A percentile compares a stretch with the other conserved stretches of the same genome.
These are phyloP conservation scores for Lizanozyma gosingica DNA, from an alignment of 1,139 yeast species.

Conservation along the genomic window DNA sequence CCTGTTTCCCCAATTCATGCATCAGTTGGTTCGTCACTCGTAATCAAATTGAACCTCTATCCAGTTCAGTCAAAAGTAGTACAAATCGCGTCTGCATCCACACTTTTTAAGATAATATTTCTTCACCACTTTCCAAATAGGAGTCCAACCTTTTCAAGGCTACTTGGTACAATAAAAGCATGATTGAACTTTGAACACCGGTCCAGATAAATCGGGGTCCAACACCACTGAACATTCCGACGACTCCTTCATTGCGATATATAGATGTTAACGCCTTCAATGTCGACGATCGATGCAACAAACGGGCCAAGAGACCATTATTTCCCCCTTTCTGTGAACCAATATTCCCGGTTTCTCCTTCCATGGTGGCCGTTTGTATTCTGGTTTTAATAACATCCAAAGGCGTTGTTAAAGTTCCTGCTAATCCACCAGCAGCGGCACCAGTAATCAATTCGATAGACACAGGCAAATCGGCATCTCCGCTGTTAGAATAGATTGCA, in stretches of 20 bases:
- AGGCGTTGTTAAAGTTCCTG: constrained; percentile 66
- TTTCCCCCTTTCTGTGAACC: constrained; percentile 8
- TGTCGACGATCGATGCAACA: no score
- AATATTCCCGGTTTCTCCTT: constrained; percentile 7
- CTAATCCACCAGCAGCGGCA: constrained; percentile 94
- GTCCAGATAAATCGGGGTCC: constrained; percentile 98
- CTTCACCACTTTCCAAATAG: constrained; percentile 7
- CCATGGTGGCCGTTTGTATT: constrained; percentile 55
- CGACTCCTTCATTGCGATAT: constrained; percentile 63
- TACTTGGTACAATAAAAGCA: constrained; percentile 79
- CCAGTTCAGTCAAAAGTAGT: no score
- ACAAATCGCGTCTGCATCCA: no score
- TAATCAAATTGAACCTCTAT: no score
- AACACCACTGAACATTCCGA: constrained; percentile 85
- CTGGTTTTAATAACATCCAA: constrained; percentile 91
- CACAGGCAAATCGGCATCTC: constrained; percentile 44
- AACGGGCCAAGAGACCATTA: constrained; percentile 27
- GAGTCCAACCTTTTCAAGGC: constrained; percentile 34
- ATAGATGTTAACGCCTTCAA: constrained; percentile 56
- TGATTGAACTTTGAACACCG: constrained; percentile 86
- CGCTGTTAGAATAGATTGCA: constrained; percentile 37
- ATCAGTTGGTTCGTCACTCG: no score
- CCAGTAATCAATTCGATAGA: constrained; percentile 71
- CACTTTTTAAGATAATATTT: no score
- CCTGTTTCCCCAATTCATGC: no score